Conservation (phyloP, 495 filamentous ascomycete species). For the Lentithecium fluviatile region DNA sequence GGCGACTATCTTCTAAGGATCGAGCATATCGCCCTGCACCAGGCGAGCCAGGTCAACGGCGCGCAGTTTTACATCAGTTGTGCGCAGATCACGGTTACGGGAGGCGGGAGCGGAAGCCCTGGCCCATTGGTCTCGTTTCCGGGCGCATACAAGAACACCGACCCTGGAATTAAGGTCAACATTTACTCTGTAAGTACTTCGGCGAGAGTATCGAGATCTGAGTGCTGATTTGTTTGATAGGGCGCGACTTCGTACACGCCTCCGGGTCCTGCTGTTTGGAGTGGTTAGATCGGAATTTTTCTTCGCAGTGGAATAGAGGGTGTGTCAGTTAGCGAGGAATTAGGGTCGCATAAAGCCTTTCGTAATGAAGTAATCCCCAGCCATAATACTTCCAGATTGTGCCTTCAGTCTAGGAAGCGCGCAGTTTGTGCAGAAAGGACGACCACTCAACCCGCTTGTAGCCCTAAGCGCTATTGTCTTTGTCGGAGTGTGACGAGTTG, state of each 20-base stretch:
- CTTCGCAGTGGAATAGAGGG: no score
- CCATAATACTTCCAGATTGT: no score
- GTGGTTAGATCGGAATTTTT: constrained; percentile 22
- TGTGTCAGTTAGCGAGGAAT: no score
- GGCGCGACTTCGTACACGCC: constrained; percentile 42
- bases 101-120: constrained; percentile 53
- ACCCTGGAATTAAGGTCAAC: constrained; percentile 52
- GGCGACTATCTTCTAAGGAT: constrained; percentile 38
- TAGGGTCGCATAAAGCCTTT: no score
- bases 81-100: constrained; percentile 58
- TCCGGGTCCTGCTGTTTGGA: constrained; percentile 41
- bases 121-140: constrained; percentile 51
- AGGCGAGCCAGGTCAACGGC: constrained; percentile 40
- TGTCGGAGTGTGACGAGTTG: no score
- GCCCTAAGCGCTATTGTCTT: no score
- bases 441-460: no score
- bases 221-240: constrained; percentile 3
- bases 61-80: constrained; percentile 58
- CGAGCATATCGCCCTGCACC: constrained; percentile 47
- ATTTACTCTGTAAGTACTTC: constrained; percentile 37
- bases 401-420: no score
- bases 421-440: no score
- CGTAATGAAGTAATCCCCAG: no score
- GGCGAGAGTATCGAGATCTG: constrained; percentile 36
- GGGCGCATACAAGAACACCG: constrained; percentile 52